A percentile compares a stretch with the other conserved stretches of the same genome.
Evolutionary conservation across 2,329 filamentous ascomycete genomes (phyloP).

Genomic region (Thielaviopsis ethacetica): DNA sequence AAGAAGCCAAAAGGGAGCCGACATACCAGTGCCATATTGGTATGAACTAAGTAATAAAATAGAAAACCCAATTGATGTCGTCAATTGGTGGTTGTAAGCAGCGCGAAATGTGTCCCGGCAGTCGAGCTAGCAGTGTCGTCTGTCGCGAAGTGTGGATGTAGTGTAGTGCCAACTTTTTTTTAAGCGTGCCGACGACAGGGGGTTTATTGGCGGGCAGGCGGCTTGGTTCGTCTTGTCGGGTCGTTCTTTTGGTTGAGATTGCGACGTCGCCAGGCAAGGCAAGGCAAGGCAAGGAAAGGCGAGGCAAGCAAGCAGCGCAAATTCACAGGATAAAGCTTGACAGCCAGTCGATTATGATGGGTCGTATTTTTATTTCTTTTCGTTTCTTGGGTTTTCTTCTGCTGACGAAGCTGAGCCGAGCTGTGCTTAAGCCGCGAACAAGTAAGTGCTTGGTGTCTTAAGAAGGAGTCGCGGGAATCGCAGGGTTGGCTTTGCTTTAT

Average conservation of each 20-base stretch:
- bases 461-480: neutral
- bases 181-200: neutral
- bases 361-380: no score
- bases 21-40: conserved; percentile 8
- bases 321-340: no score
- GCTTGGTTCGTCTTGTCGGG: no score
- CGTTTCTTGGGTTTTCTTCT: no score
- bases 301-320: no score
- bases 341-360: no score
- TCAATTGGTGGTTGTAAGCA: neutral
- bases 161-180: neutral
- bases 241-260: no score
- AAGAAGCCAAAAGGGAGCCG: neutral
- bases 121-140: neutral
- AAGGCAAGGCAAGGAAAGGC: no score
- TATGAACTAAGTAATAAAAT: neutral
- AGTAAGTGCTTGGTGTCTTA: no score
- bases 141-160: neutral
- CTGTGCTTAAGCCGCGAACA: no score
- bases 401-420: no score
- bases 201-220: neutral
- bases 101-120: neutral
- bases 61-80: neutral
- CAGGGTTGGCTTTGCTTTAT: neutral
- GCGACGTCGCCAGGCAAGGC: no score